A percentile compares a stretch with the other conserved stretches of the same genome.
Evolutionary conservation across 768 basidiomycete species (phyloP).

Genomic region (Phylloporus rhodoxanthus): DNA sequence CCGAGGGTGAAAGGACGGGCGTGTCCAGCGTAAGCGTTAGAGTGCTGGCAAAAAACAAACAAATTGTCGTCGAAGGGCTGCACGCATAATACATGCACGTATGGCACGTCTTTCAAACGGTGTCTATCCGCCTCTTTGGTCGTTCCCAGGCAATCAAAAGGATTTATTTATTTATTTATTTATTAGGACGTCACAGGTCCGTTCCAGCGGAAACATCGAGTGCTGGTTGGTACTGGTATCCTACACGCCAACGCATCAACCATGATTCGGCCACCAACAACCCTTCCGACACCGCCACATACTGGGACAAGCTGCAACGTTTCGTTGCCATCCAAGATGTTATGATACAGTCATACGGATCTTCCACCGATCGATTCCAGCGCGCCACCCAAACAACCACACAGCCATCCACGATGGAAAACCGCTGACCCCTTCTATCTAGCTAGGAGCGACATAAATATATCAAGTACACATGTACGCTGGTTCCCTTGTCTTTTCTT

Average conservation of each 20-base stretch:
- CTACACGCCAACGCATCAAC: neutral
- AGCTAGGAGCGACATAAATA: conserved; percentile 17
- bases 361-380: conserved; percentile 8
- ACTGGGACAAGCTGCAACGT: neutral
- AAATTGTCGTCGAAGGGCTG: too few species aligned
- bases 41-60: neutral
- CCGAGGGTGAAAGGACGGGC: neutral
- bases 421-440: neutral
- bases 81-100: too few species aligned
- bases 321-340: neutral
- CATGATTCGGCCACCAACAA: neutral
- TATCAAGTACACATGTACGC: conserved; percentile 19
- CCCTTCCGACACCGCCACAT: neutral
- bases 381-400: neutral
- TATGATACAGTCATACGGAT: neutral
- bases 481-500: conserved; percentile 5
- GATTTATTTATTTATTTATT: too few species aligned
- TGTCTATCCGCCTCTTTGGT: too few species aligned
- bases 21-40: neutral
- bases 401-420: neutral
- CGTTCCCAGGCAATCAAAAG: too few species aligned
- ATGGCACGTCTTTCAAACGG: too few species aligned
- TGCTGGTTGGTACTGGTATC: too few species aligned
- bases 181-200: too few species aligned
- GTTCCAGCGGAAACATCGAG: too few species aligned